Percentiles rank a stretch among this genome's conserved stretches.
phyloP scores from a whole-genome alignment of 1,284 basidiomycete species.

The Fomitiporia mediterranea region DNA sequence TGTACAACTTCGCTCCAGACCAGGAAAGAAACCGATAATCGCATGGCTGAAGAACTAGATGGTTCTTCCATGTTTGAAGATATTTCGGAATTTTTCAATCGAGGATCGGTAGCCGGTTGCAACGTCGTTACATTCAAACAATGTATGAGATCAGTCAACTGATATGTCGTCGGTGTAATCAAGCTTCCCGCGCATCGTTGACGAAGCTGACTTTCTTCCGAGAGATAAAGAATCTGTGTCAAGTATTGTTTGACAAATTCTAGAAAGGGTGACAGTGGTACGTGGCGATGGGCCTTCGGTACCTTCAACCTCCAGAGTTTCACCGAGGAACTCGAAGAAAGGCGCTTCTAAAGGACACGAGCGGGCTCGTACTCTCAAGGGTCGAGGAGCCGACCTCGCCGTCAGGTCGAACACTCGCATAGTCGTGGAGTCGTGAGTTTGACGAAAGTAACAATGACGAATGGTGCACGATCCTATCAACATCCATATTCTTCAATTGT shows the following conservation, averaged over 20 bases:
- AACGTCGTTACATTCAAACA: neutral
- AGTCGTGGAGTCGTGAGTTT: neutral
- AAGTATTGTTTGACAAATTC: neutral
- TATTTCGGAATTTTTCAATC: neutral
- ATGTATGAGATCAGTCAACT: neutral
- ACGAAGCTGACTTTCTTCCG: neutral
- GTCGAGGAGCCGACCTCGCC: neutral
- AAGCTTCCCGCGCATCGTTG: neutral
- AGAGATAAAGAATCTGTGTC: neutral
- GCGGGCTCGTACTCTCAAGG: neutral
- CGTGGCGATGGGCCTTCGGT: neutral
- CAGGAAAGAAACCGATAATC: neutral
- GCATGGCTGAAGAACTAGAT: neutral
- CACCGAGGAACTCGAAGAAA: slow-evolving; percentile 11
- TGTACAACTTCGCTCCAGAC: neutral
- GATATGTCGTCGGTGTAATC: neutral
- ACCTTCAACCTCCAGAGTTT: slow-evolving; percentile 11
- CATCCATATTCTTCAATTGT: no score
- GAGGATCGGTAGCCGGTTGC: neutral
- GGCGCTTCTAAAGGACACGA: slow-evolving; percentile 5
- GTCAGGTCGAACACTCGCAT: neutral
- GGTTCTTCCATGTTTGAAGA: neutral
- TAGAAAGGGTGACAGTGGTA: slow-evolving; percentile 3
- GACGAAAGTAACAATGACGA: no score
- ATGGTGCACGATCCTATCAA: no score